Base-by-base conservation (phyloP, 768 basidiomycete genomes). In the Hygrophorus russula region DNA sequence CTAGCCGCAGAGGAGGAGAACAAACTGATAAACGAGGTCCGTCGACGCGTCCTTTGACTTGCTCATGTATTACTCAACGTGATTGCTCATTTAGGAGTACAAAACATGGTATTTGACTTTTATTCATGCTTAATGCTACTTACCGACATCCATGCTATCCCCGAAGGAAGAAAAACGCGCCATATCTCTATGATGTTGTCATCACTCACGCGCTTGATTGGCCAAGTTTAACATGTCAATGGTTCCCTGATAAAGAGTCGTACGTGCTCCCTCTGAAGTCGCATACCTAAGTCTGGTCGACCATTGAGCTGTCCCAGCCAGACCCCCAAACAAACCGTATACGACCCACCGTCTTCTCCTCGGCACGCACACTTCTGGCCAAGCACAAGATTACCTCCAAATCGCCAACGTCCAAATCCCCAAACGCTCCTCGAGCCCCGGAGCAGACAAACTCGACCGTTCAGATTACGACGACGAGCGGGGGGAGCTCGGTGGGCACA, bases 221-320 rank as follows among this genome's bases (percentile, higher is more conserved):
- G 96, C 96, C 96, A 14, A 90, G 83, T 56, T 60, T 99, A 56
- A 99, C 96, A 4, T 92, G 89, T 60, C 96, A 98, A 65, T 99
- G 96, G 96, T 87, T 99, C 62, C 96, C 96, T 0, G 96, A 99
- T 70, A 83, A 80, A 61, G 89, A 97, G 64, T 76, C 78, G 93
- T 93, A 53, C 56, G 88, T 63, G 9, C 43, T 15, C 34, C 40
- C 33, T 27, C 9, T 19, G 14, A 19, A 29, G 15, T 20, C 24
- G n/a, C 8, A 28, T 31, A 13, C 3, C 20, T 18, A 12, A 24
- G 30, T 44, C 8, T 33, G 14, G 14, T 20, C 17, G 39, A 28
- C 36, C 20, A 42, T 39, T 38, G 36, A 35, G 24, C n/a, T 14
- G 14, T 20, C 24, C 28, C 33, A 28, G 14, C 42, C n/a, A 96